A percentile compares a stretch with the other conserved stretches of the same genome.
phyloP scores from a whole-genome alignment of 371 early-diverging fungal species.

The Zopfochytrium polystomum region DNA sequence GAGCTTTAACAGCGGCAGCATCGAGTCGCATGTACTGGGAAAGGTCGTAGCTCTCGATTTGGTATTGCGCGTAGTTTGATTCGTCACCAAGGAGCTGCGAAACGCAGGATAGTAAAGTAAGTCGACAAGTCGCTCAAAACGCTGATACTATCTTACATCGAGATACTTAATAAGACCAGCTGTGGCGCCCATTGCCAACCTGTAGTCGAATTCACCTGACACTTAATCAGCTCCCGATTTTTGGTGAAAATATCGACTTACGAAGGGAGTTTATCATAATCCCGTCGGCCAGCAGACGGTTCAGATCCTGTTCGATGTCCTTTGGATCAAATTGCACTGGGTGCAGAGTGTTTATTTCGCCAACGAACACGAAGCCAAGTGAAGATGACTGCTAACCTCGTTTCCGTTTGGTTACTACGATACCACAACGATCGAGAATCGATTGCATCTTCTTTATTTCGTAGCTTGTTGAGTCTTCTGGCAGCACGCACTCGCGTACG shows the following conservation, averaged over 20 bases:
- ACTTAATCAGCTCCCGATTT: no score
- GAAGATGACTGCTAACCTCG: constrained; percentile 39
- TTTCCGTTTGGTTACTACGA: constrained; percentile 68
- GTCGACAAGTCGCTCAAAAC: constrained; percentile 2
- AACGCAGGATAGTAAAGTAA: not conserved
- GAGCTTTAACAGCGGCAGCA: constrained; percentile 81
- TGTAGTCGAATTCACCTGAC: constrained; percentile 77
- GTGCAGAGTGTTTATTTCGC: no score
- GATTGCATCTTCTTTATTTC: constrained; percentile 65
- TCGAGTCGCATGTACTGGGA: constrained; percentile 91
- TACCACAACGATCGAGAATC: constrained; percentile 69
- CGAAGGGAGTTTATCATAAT: constrained; percentile 64
- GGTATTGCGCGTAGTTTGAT: constrained; percentile 70
- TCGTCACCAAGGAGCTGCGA: constrained; percentile 73
- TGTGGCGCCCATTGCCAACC: constrained; percentile 70
- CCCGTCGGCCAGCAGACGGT: constrained; percentile 70
- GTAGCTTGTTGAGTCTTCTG: constrained; percentile 61
- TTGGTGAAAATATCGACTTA: constrained; percentile 38
- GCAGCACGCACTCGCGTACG: constrained; percentile 84
- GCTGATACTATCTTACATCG: constrained; percentile 54
- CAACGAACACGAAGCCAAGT: no score
- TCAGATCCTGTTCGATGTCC: constrained; percentile 83
- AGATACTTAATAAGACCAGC: constrained; percentile 79
- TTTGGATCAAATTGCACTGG: constrained; percentile 63
- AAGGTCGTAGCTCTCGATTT: constrained; percentile 67